Base-by-base conservation (phyloP, 345 rosid species). In the Arabis hirsuta region DNA sequence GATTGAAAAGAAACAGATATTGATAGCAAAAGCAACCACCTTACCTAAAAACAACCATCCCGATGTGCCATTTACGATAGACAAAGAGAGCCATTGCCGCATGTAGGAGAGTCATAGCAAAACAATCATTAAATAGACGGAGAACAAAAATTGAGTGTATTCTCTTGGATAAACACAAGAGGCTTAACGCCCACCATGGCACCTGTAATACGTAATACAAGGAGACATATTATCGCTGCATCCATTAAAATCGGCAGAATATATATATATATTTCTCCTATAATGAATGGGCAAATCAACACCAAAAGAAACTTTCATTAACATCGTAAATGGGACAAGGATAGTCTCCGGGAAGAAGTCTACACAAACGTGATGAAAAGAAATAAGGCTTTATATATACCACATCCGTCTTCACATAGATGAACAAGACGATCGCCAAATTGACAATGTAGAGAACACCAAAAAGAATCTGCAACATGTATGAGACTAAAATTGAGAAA, bases 121-220 rank as follows among this genome's bases (percentile, higher is more conserved):
- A 83, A 79, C 97, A 91, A 77, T 90, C 97, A 73, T 95, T 95
- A 74, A 91, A 95, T 71, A 95, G 92, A 60, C 96, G 96, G 57
- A 91, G 96, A 69, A 91, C 92, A 85, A 91, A 95, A 71, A 95
- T 85, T 3, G 97, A 95, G 77, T 95, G 97, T 69, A 87, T 77
- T 76, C 97, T 83, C 80, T 95, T 95, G 71, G 97, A 95, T 59
- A 95, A 82, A 76, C 87, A 95, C 61, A 95, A 85, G 82, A 95
- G 80, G 68, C 61, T 63, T 60, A 91, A 80, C 55, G 92, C 97
- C 99, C 97, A 91, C 91, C 96, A 90, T 4, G 99, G 99, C 65
- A 91, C 85, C 97, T 95, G 85, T 67, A 69, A 82, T 14, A 65
- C 24, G 72, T 12, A 12, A 11, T 19, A 54, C 11, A 46, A 57